Percentiles rank a stretch among this genome's conserved stretches.
phyloP scores from a whole-genome alignment of 1,139 yeast genomes.

The Tardiomyces digboiensis region DNA sequence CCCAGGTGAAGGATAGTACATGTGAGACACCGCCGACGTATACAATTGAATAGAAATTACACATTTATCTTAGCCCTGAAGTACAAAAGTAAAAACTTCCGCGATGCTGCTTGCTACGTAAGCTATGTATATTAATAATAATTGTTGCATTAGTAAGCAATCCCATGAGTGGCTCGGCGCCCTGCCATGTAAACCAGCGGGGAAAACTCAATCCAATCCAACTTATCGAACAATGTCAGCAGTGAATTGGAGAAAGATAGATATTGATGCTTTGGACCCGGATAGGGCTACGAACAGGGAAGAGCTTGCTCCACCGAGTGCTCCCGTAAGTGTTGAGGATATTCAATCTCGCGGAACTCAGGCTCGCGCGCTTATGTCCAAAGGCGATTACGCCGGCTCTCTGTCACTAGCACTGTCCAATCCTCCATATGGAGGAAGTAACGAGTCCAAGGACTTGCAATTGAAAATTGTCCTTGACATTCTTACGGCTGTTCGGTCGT shows the following conservation, averaged over 20 bases:
- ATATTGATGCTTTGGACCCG: constrained; percentile 84
- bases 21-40: too few species aligned
- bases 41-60: too few species aligned
- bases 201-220: neutral
- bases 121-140: too few species aligned
- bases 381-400: constrained; percentile 66
- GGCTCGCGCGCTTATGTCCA: constrained; percentile 53
- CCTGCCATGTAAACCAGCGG: too few species aligned
- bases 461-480: constrained; percentile 63
- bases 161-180: too few species aligned
- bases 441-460: constrained; percentile 38
- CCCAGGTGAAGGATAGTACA: too few species aligned
- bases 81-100: too few species aligned
- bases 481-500: constrained; percentile 63
- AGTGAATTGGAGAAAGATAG: constrained; percentile 29
- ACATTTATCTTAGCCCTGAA: too few species aligned
- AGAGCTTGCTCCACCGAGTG: constrained; percentile 49
- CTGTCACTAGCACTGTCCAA: constrained; percentile 50
- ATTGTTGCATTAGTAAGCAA: too few species aligned
- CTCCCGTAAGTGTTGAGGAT: constrained; percentile 39
- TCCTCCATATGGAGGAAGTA: constrained; percentile 80
- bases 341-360: constrained; percentile 46
- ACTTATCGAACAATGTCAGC: neutral
- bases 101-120: too few species aligned
- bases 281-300: constrained; percentile 58